Evolutionary conservation across 352 stramenopile genomes (phyloP), one percentile per base, ranked within the genome.

Genomic region (Achlya hypogyna): DNA sequence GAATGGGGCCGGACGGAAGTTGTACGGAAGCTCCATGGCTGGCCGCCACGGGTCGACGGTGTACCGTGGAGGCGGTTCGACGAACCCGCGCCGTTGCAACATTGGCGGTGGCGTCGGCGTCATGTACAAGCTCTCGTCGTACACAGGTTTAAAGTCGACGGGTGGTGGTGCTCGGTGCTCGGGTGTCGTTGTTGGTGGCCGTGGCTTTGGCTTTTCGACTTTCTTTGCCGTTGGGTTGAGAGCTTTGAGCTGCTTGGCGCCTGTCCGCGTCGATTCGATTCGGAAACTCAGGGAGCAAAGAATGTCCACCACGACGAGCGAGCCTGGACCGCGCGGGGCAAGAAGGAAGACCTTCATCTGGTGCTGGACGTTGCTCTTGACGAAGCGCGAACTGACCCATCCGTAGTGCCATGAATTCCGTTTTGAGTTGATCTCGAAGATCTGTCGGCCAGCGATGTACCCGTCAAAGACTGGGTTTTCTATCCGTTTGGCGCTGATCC

Each of bases 361-460:
- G 25, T 67, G 60, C 51, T 54, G 22, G 10, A 67, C 60, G 16
- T 28, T 58, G 60, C 60, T 67, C 51, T 67, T 67, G 60, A 67
- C 60, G 28, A 67, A 67, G 40, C 60, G 60, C 16, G 60, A 67
- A 29, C 60, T 67, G 34, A 67, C 60, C 60, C 60, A 67, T 20
- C 60, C 60, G 25, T 67, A 67, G 34, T 67, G 60, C 60, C 60
- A 67, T 16, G 60, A 67, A 58, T 67, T 67, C 6, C 60, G 45
- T 34, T 58, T 67, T n/a, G 60, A 59, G 34, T 67, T 67, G 60
- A 67, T 67, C 32, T 67, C 60, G 34, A 43, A 67, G 28, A 67
- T 38, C 29, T 56, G 42, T 5, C 27, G 16, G 22, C 38, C 22
- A 5, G 60, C 20, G 10, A 25, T n/a, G 38, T 67, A 25, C 28